Percentiles rank a stretch among this genome's conserved stretches.
Evolutionary conservation across 2,329 filamentous ascomycete species (phyloP).

Genomic region (Ramichloridium luteum): DNA sequence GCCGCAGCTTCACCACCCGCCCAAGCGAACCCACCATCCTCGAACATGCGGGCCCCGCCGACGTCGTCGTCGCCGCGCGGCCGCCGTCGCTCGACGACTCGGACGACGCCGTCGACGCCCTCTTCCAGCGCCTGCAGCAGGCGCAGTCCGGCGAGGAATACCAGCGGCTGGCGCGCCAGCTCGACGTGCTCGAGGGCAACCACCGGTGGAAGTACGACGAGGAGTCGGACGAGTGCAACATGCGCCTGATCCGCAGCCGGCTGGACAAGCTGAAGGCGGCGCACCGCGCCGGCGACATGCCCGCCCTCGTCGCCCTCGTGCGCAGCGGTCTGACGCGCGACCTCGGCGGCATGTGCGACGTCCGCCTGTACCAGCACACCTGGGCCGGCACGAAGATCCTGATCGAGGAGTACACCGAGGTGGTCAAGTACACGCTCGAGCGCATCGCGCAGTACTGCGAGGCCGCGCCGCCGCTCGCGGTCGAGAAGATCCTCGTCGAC

Average conservation of each 20-base stretch:
- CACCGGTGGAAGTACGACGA: slow-evolving; percentile 13
- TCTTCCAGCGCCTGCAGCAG: slow-evolving; percentile 7
- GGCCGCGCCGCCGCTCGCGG: slow-evolving; percentile 2
- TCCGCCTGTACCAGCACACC: slow-evolving; percentile 12
- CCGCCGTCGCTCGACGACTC: neutral
- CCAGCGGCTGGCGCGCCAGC: slow-evolving; percentile 7
- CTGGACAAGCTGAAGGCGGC: slow-evolving; percentile 12
- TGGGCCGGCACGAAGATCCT: slow-evolving; percentile 13
- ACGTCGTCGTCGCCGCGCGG: neutral
- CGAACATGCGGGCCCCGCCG: neutral
- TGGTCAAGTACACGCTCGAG: slow-evolving; percentile 17
- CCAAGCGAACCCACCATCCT: neutral
- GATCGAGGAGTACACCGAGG: slow-evolving; percentile 15
- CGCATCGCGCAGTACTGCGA: slow-evolving; percentile 12
- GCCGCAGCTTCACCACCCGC: neutral
- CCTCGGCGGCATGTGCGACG: slow-evolving; percentile 14
- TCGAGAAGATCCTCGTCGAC: slow-evolving; percentile 9
- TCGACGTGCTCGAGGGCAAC: slow-evolving; percentile 14
- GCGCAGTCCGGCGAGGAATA: slow-evolving; percentile 9
- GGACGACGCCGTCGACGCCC: neutral
- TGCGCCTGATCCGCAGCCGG: slow-evolving; percentile 9
- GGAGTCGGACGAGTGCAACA: slow-evolving; percentile 11
- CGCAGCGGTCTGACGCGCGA: slow-evolving; percentile 14
- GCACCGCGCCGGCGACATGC: slow-evolving; percentile 10
- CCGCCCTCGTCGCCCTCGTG: slow-evolving; percentile 12